Evolutionary conservation across 148 eudicot genomes (phyloP).

Genomic region (Pharnaceum exiguum): DNA sequence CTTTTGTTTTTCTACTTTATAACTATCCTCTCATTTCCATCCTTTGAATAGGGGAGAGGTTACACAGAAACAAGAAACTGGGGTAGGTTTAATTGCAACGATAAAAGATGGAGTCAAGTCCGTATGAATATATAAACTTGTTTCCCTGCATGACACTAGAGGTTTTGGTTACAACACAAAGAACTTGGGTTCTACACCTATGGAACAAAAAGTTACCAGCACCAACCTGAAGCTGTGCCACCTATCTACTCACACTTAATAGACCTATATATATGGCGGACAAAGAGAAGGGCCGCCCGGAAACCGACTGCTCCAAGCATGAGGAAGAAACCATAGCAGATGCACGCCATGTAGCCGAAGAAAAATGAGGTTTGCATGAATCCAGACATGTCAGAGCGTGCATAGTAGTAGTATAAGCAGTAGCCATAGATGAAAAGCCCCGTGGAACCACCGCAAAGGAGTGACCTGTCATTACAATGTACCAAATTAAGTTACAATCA

Average conservation of each 20-base stretch:
- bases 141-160: slow-evolving; percentile 10
- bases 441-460: slow-evolving; percentile 32
- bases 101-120: slow-evolving; percentile 1
- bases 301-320: slow-evolving; percentile 35
- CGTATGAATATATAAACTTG: slow-evolving; percentile 11
- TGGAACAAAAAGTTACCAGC: slow-evolving; percentile 17
- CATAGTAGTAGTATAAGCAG: slow-evolving; percentile 33
- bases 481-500: background rate
- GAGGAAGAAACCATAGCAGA: slow-evolving; percentile 38
- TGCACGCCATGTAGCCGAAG: slow-evolving; percentile 40
- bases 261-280: slow-evolving; percentile 31
- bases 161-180: slow-evolving; percentile 18
- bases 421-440: slow-evolving; percentile 35
- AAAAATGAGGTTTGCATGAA: slow-evolving; percentile 37
- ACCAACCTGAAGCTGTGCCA: slow-evolving; percentile 4
- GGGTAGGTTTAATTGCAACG: slow-evolving; percentile 17
- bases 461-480: slow-evolving; percentile 20
- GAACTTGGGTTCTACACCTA: slow-evolving; percentile 19
- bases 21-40: too few relatives aligned
- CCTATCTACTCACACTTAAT: slow-evolving; percentile 30
- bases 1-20: too few relatives aligned
- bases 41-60: too few relatives aligned
- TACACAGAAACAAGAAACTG: too few relatives aligned
- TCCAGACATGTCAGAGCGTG: slow-evolving; percentile 36
- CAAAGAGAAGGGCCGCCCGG: slow-evolving; percentile 28